Percentiles rank a stretch among this genome's conserved stretches.
These are phyloP conservation scores for Euphorbia pulcherrima DNA, from an alignment of 345 rosid species.

Conservation along the genomic window DNA sequence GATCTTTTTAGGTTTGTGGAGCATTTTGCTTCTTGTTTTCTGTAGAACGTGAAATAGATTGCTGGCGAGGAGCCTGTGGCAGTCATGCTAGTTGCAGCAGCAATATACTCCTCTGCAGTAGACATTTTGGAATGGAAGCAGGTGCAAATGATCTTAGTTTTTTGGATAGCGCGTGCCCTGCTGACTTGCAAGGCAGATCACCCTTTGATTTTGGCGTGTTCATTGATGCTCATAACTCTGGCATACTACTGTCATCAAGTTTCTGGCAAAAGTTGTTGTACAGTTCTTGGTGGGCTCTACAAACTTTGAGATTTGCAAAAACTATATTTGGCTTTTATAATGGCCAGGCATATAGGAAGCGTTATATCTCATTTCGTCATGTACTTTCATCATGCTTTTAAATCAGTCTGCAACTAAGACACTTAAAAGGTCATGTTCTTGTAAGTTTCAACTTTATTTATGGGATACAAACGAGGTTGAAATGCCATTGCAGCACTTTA, in stretches of 20 bases:
- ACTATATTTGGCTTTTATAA: neutral
- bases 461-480: neutral
- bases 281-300: constrained; percentile 36
- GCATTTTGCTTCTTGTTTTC: constrained; percentile 73
- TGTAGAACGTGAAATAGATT: constrained; percentile 22
- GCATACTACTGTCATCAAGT: constrained; percentile 23
- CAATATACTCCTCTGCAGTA: constrained; percentile 42
- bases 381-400: too few species aligned
- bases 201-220: constrained; percentile 32
- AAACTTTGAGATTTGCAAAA: constrained; percentile 30
- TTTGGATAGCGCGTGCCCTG: constrained; percentile 22
- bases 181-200: constrained; percentile 9
- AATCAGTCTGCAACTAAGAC: neutral
- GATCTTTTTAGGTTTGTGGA: constrained; percentile 22
- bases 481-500: constrained; percentile 37
- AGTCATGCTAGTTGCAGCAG: constrained; percentile 15
- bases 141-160: neutral
- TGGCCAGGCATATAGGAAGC: too few species aligned
- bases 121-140: neutral
- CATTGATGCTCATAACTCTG: constrained; percentile 27
- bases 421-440: neutral
- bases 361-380: too few species aligned
- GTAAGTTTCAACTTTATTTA: neutral
- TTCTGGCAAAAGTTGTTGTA: constrained; percentile 28
- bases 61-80: constrained; percentile 73